Base-by-base conservation (phyloP, 1,139 yeast genomes). In the Kurtzmaniella quercitrusa region DNA sequence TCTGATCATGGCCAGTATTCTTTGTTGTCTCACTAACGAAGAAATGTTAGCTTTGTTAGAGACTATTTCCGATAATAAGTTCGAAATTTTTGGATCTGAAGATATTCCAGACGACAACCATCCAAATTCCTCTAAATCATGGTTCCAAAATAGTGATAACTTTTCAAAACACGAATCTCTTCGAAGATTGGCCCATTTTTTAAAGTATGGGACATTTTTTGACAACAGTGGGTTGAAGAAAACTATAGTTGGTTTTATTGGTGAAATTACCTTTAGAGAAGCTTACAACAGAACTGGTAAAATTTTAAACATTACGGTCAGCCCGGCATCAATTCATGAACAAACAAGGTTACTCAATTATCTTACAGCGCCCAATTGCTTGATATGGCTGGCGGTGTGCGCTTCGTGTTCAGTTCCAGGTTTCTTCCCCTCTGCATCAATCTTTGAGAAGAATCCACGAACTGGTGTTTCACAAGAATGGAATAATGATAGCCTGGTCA, bases 371-470 rank as follows among this genome's bases (percentile, higher is more conserved):
- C 78, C 78, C 1, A 68, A 72, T 49, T 72, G 77, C 55, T 60
- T 72, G 41, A 68, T 78, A 35, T 77, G 84, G 80, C 88, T 96
- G 1, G 98, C 98, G 0, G 97, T 93, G 1, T 89, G 97, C 65
- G 97, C 98, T 1, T 87, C 96, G 34, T 93, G 98, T 61, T 84
- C 98, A 0, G 75, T 93, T 19, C 98, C 99, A 0, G 87, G 96
- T 1, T 75, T 93, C 2, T 94, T 93, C 59, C 87, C 95, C 0
- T 84, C 96, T 1, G 82, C 89, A 22, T 82, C 93, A 1, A 80
- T 93, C 36, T 83, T 84, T 55, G 97, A 93, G 52, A 89, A 88
- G 61, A 83, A 86, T 52, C 80, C 86, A 2, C 71, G 71, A 44
- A 87, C 95, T 0, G 83, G 83, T 16, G 76, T 75, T 45, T 69